phyloP scores from a whole-genome alignment of 176 grass and related monocot genomes.

The Oryza glaberrima region DNA sequence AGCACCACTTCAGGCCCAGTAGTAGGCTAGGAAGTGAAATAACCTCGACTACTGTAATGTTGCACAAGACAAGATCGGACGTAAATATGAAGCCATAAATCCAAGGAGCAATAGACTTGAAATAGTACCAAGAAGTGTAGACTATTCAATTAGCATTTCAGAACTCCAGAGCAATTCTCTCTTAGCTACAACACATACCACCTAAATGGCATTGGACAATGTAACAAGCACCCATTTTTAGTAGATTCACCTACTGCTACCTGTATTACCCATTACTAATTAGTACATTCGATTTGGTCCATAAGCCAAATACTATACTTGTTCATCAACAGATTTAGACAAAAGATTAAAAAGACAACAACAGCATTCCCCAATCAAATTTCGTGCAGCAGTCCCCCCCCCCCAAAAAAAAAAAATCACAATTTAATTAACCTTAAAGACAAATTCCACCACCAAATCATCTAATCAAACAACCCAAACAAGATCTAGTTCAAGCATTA shows the following conservation, averaged over 20 bases:
- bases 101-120: too few species aligned
- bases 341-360: neutral
- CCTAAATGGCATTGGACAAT: neutral
- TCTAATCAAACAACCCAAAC: neutral
- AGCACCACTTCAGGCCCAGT: neutral
- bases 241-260: neutral
- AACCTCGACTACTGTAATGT: too few species aligned
- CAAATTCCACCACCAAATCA: neutral
- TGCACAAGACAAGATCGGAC: too few species aligned
- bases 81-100: neutral
- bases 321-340: neutral
- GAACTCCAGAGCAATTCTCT: too few species aligned
- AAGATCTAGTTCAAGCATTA: slow-evolving; percentile 5
- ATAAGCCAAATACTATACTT: neutral
- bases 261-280: neutral
- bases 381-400: neutral
- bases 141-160: too few species aligned
- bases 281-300: neutral
- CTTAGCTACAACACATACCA: too few species aligned
- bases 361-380: neutral
- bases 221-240: neutral
- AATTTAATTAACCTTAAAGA: neutral
- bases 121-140: too few species aligned
- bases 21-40: neutral
- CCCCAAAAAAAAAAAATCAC: too few species aligned